A percentile compares a stretch with the other conserved stretches of the same genome.
Conservation (phyloP, 345 rosid species). For the Abelmoschus esculentus region DNA sequence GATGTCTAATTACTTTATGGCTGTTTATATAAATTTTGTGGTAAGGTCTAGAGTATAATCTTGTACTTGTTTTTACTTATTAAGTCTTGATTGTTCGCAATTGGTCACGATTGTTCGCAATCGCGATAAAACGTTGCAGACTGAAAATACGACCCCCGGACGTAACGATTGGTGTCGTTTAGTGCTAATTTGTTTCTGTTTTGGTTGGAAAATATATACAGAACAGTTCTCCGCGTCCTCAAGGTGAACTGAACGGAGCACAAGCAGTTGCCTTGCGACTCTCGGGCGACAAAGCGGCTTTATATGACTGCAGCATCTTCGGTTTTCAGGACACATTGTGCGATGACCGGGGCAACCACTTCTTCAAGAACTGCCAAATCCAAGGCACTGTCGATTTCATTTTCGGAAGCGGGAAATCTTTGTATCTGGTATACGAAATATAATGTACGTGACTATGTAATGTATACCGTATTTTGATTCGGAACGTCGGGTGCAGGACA, state of each 20-base stretch:
- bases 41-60: too few species aligned
- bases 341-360: constrained; percentile 52
- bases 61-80: too few species aligned
- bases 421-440: constrained; percentile 27
- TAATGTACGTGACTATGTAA: too few species aligned
- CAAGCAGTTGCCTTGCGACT: constrained; percentile 42
- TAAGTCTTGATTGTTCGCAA: too few species aligned
- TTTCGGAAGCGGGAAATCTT: constrained; percentile 53
- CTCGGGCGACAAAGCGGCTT: constrained; percentile 37
- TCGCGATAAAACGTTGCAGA: too few species aligned
- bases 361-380: constrained; percentile 61
- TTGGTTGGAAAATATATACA: not conserved
- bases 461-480: not conserved
- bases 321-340: constrained; percentile 57
- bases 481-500: too few species aligned
- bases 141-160: too few species aligned
- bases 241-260: constrained; percentile 19
- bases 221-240: constrained; percentile 48
- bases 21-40: too few species aligned
- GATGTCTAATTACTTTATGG: too few species aligned
- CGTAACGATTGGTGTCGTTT: too few species aligned
- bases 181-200: too few species aligned
- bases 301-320: constrained; percentile 11
- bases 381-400: constrained; percentile 80
- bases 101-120: too few species aligned